Conservation (phyloP, 2,329 filamentous ascomycete species). For the Mycocentrospora acerina region DNA sequence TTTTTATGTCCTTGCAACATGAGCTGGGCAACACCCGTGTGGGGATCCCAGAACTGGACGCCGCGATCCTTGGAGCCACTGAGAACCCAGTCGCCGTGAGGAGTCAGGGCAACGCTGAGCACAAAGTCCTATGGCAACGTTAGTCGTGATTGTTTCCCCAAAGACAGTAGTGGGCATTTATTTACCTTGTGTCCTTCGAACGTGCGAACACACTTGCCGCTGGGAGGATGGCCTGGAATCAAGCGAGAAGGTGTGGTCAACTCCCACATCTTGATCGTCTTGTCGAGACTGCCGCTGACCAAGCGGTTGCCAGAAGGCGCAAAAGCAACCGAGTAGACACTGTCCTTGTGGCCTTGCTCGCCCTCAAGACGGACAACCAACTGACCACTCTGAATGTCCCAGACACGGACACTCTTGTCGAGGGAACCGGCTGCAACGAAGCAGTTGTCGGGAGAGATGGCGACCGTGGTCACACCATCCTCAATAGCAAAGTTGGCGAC, state of each 20-base stretch:
- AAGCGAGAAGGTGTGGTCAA: conserved; percentile 70
- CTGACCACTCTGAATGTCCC: conserved; percentile 85
- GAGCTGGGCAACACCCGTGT: conserved; percentile 89
- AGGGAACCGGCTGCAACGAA: conserved; percentile 93
- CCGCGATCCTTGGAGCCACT: conserved; percentile 96
- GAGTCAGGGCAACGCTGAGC: conserved; percentile 90
- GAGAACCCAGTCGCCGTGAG: conserved; percentile 93
- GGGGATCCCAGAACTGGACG: conserved; percentile 98
- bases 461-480: conserved; percentile 95
- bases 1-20: conserved; percentile 99
- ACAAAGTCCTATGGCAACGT: conserved; percentile 76
- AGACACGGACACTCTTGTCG: conserved; percentile 96
- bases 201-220: conserved; percentile 91
- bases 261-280: conserved; percentile 99
- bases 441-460: conserved; percentile 92
- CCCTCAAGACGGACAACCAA: conserved; percentile 91
- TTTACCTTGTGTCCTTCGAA: conserved; percentile 93
- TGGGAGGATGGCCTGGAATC: conserved; percentile 70
- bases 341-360: conserved; percentile 92
- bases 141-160: background rate
- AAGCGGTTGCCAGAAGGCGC: conserved; percentile 90
- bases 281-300: conserved; percentile 91
- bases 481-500: conserved; percentile 88
- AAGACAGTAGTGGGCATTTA: conserved; percentile 40
- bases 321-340: conserved; percentile 95